Conservation (phyloP, 352 stramenopile species). For the Globisporangium mamillatum region DNA sequence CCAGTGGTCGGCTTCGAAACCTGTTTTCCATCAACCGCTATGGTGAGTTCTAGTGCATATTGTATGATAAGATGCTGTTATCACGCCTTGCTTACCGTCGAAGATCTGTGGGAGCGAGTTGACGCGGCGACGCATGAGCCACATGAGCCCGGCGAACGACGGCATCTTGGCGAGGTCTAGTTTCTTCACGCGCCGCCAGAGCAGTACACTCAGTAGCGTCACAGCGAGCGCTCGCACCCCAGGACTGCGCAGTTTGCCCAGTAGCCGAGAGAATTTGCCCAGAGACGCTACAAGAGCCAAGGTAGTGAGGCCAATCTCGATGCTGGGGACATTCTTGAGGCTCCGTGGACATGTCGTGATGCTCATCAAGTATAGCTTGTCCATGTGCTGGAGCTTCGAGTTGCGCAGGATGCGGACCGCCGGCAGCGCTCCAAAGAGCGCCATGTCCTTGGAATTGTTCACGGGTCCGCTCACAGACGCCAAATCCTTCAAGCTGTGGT, state of each 20-base stretch:
- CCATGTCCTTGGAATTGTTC: slow-evolving; percentile 5
- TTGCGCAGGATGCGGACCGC: slow-evolving; percentile 40
- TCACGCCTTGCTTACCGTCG: slow-evolving; percentile 26
- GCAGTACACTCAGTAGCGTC: slow-evolving; percentile 22
- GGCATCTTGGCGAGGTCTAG: slow-evolving; percentile 68
- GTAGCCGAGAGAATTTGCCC: slow-evolving; percentile 22
- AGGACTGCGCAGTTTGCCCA: slow-evolving; percentile 2
- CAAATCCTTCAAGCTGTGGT: background rate
- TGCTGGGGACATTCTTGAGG: slow-evolving; percentile 32
- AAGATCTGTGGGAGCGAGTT: slow-evolving; percentile 53
- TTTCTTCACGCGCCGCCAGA: slow-evolving; percentile 35
- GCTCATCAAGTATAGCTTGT: slow-evolving; percentile 60
- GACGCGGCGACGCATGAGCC: slow-evolving; percentile 54
- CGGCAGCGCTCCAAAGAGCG: slow-evolving; percentile 1
- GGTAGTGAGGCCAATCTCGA: slow-evolving; percentile 22
- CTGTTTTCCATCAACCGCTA: slow-evolving; percentile 8
- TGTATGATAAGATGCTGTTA: background rate
- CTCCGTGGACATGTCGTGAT: slow-evolving; percentile 64
- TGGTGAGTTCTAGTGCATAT: background rate
- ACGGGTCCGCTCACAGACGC: background rate
- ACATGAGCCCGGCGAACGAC: slow-evolving; percentile 54
- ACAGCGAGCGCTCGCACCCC: slow-evolving; percentile 15
- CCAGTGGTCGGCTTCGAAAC: slow-evolving; percentile 58
- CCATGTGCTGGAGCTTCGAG: slow-evolving; percentile 46
- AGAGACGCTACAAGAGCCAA: background rate